A percentile compares a stretch with the other conserved stretches of the same genome.
phyloP scores from a whole-genome alignment of 108 stramenopile genomes.

The Nitzschia sp. region DNA sequence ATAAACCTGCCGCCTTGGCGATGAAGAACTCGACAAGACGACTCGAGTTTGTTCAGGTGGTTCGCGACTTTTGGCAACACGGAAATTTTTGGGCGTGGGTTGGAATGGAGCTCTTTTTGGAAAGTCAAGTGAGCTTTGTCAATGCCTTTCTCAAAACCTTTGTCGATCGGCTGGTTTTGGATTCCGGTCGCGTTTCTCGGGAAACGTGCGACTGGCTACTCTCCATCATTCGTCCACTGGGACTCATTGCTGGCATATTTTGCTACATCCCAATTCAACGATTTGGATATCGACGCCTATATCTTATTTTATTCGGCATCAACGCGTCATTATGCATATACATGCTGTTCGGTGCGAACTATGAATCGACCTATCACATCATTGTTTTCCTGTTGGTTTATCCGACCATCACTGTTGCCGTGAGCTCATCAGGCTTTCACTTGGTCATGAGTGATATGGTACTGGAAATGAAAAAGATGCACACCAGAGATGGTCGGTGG shows the following conservation, averaged over 20 bases:
- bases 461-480: slow-evolving; percentile 49
- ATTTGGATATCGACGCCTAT: slow-evolving; percentile 43
- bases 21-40: background rate
- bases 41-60: slow-evolving; percentile 29
- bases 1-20: background rate
- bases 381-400: slow-evolving; percentile 40
- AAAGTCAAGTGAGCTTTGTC: slow-evolving; percentile 36
- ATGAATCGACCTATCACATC: slow-evolving; percentile 29
- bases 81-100: slow-evolving; percentile 49
- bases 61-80: slow-evolving; percentile 38
- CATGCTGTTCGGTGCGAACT: slow-evolving; percentile 17
- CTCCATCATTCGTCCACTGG: slow-evolving; percentile 36
- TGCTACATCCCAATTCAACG: slow-evolving; percentile 51
- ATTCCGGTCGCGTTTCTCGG: slow-evolving; percentile 31
- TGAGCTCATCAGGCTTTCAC: slow-evolving; percentile 47
- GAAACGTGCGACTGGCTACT: slow-evolving; percentile 49
- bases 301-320: slow-evolving; percentile 33
- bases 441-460: slow-evolving; percentile 60
- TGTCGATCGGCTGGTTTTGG: slow-evolving; percentile 42
- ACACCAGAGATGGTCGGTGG: slow-evolving; percentile 38
- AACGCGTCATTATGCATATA: slow-evolving; percentile 27
- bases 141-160: slow-evolving; percentile 47
- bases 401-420: slow-evolving; percentile 42
- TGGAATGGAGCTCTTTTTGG: slow-evolving; percentile 46
- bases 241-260: slow-evolving; percentile 35